Base-by-base conservation (phyloP, 2,329 filamentous ascomycete genomes). In the Beauveria asiatica region DNA sequence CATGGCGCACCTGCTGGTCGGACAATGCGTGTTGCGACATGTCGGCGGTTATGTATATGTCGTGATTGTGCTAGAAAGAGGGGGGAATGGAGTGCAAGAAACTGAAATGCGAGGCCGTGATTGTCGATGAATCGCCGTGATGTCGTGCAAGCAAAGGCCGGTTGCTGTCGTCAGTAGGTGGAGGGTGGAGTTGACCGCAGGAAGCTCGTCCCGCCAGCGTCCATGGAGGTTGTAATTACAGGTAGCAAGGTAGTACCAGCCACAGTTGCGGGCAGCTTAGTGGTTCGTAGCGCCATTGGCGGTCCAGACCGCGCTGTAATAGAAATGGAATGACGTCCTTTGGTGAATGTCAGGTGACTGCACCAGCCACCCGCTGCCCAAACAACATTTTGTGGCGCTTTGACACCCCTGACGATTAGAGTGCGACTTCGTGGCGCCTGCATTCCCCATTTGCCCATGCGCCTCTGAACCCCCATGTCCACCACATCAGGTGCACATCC, bases 21-120 rank as follows among this genome's bases (percentile, higher is more conserved):
- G 92, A 96, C 79, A 97, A 88, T 75, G 91, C 89, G 87, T 96
- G 92, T 82, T 92, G 88, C 78, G 92, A 94, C 92, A 96, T 96
- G 75, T 76, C 88, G 82, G 75, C 72, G 74, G 74, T 66, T 60
- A 42, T 63, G 62, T 66, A 62, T 66, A 54, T 58, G 59, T 44
- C 44, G 58, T 42, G 46, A 55, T 27, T 53, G 42, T 37, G 41
- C 61, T 46, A 53, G 51, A 50, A 42, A 23, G 16, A 25, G 55
- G 54, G 53, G 25, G 45, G 30, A 44, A 49, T 19, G 50, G 27
- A 45, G 25, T 27, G 49, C 16, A 30, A 11, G 17, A 45, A 44
- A 30, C 48, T 10, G 33, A 30, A 44, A 53, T 30, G 25, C 11
- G 48, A 52, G 16, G 54, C 33, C 46, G 54, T 51, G 41, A 21